Evolutionary conservation across 129 eudicot species (phyloP).

Genomic region (Flaveria bidentis): DNA sequence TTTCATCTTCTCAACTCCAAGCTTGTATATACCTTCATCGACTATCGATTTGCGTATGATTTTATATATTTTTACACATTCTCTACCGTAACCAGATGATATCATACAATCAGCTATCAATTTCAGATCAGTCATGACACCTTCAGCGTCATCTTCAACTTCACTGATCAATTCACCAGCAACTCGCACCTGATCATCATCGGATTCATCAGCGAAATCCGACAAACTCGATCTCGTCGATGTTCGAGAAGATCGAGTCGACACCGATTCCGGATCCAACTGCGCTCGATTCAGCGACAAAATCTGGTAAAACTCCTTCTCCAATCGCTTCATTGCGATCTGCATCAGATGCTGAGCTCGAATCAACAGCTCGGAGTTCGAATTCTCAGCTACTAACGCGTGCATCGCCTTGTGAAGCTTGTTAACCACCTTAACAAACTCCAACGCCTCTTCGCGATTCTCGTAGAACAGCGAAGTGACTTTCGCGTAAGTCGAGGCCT

Average conservation of each 20-base stretch:
- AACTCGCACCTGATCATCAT: constrained; percentile 32
- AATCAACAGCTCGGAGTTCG: constrained; percentile 44
- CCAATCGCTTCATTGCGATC: constrained; percentile 64
- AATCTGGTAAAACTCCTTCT: constrained; percentile 71
- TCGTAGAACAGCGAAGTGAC: constrained; percentile 68
- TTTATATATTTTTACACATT: constrained; percentile 60
- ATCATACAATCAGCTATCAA: constrained; percentile 85
- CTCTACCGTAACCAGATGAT: constrained; percentile 65
- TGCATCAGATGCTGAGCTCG: constrained; percentile 68
- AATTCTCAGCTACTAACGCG: constrained; percentile 33
- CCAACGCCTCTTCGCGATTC: constrained; percentile 53
- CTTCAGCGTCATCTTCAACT: constrained; percentile 48
- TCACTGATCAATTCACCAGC: constrained; percentile 41
- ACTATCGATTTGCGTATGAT: constrained; percentile 67
- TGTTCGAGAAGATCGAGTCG: constrained; percentile 51
- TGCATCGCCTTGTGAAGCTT: constrained; percentile 70
- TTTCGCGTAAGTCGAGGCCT: constrained; percentile 47
- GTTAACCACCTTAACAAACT: constrained; percentile 47
- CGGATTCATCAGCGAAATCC: constrained; percentile 45
- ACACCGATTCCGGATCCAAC: constrained; percentile 60
- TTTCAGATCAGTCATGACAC: constrained; percentile 58
- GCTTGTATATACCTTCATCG: constrained; percentile 64
- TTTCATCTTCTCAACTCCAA: constrained; percentile 51
- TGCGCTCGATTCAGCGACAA: constrained; percentile 60
- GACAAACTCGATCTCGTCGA: constrained; percentile 51